Conservation (phyloP, 2,329 filamentous ascomycete genomes). For the Aphanoascus verrucosus region DNA sequence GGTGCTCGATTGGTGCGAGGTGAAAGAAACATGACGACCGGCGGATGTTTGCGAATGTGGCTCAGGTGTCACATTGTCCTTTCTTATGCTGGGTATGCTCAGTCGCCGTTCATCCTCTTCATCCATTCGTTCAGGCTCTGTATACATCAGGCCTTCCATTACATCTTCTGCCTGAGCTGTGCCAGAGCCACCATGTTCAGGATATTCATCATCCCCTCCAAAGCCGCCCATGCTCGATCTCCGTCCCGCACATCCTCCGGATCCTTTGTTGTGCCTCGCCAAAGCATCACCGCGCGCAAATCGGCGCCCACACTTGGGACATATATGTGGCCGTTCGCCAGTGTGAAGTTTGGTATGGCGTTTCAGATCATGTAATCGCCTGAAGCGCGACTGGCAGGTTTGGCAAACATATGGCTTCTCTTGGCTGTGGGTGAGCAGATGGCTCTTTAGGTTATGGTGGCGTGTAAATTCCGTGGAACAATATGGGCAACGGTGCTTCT, state of each 20-base stretch:
- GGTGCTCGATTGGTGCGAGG: constrained; percentile 60
- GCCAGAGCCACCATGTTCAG: constrained; percentile 32
- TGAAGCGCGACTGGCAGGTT: constrained; percentile 85
- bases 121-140: constrained; percentile 41
- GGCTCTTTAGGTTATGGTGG: constrained; percentile 95
- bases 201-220: constrained; percentile 63
- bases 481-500: constrained; percentile 94
- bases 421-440: constrained; percentile 93
- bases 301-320: constrained; percentile 84
- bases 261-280: constrained; percentile 88
- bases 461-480: constrained; percentile 94
- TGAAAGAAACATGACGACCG: constrained; percentile 37
- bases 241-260: constrained; percentile 86
- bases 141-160: constrained; percentile 55
- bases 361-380: constrained; percentile 87
- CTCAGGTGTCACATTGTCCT: constrained; percentile 45
- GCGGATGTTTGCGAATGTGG: constrained; percentile 13
- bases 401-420: constrained; percentile 95
- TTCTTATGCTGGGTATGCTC: constrained; percentile 60
- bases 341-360: constrained; percentile 94
- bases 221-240: constrained; percentile 77
- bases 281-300: constrained; percentile 93
- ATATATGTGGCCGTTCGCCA: constrained; percentile 88
- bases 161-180: constrained; percentile 40
- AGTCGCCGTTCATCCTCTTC: constrained; percentile 40